Evolutionary conservation across 2,329 filamentous ascomycete genomes (phyloP).

Genomic region (Hortaea sp.): DNA sequence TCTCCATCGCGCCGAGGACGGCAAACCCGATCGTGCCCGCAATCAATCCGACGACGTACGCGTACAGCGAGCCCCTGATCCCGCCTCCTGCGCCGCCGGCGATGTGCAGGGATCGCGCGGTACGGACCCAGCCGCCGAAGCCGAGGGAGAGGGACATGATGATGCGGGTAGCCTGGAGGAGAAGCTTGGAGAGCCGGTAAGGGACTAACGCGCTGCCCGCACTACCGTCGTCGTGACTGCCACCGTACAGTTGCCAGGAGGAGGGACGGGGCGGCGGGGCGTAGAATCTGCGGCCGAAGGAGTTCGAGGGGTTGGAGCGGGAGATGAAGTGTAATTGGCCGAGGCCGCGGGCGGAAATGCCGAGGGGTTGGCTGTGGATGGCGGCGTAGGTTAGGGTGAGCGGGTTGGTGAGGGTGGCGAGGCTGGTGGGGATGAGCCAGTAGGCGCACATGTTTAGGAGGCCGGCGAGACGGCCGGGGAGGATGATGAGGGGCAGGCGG

Average conservation of each 20-base stretch:
- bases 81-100: too few species aligned
- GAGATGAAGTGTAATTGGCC: constrained; percentile 74
- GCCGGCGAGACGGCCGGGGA: constrained; percentile 65
- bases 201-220: constrained; percentile 53
- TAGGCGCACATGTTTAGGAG: constrained; percentile 62
- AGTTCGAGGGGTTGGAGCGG: constrained; percentile 59
- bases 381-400: constrained; percentile 86
- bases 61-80: constrained; percentile 72
- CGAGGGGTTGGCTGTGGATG: constrained; percentile 79
- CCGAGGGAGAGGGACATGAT: constrained; percentile 85
- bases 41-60: constrained; percentile 85
- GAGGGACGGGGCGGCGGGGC: background rate
- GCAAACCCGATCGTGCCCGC: constrained; percentile 94
- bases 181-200: constrained; percentile 81
- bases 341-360: constrained; percentile 66
- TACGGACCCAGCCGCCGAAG: constrained; percentile 94
- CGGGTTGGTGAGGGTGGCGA: constrained; percentile 80
- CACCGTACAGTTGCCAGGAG: background rate
- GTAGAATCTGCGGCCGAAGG: background rate
- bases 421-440: constrained; percentile 72
- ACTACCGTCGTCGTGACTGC: too few species aligned
- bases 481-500: constrained; percentile 71
- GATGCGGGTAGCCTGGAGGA: constrained; percentile 81
- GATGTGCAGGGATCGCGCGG: constrained; percentile 69
- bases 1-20: constrained; percentile 49